Evolutionary conservation across 495 filamentous ascomycete genomes (phyloP), one percentile per base, ranked within the genome.

Genomic region (Evansstolkia leycettana): DNA sequence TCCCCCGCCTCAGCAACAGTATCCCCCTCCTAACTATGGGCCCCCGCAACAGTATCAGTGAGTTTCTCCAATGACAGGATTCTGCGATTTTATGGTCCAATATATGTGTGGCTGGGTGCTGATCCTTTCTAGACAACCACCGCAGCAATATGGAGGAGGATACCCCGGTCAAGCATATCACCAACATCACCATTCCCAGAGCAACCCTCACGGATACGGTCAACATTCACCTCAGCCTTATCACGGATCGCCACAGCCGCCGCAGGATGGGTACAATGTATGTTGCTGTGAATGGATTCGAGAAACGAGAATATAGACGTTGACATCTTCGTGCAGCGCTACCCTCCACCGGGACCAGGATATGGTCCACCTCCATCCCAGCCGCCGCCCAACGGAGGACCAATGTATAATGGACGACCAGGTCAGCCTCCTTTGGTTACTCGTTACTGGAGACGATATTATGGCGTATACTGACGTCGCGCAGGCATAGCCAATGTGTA

Each of bases 161-260:
- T 70, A 69, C 42, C 67, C 67, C 12, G 63, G 63, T 37, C 65
- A 67, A 42, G 55, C 50, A 23, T 63, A 65, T 37, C 63, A 60
- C 34, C 64, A 65, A 31, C 57, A 64, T 33, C 43, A 44, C 10
- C 58, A 43, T n/a, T 47, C 51, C 33, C 56, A 52, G 13, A 45
- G 50, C 40, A 64, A 64, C 40, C 61, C 56, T 2, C 69, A 70
- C 39, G 57, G 54, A 44, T 70, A 69, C 46, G 51, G 55, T 24
- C 60, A 62, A 27, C 59, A 58, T 10, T 47, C 65, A 5, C 58
- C 51, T 4, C 58, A 60, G 36, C 48, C 45, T 3, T 63, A 62
- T 13, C 13, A 33, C 42, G 54, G 49, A 33, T 57, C 62, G 19
- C 50, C 60, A 38, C 60, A 60, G 8, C 50, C 60, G 38, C 60